These are phyloP conservation scores for Thelonectria rubi DNA, from an alignment of 2,329 filamentous ascomycete species.

Conservation along the genomic window DNA sequence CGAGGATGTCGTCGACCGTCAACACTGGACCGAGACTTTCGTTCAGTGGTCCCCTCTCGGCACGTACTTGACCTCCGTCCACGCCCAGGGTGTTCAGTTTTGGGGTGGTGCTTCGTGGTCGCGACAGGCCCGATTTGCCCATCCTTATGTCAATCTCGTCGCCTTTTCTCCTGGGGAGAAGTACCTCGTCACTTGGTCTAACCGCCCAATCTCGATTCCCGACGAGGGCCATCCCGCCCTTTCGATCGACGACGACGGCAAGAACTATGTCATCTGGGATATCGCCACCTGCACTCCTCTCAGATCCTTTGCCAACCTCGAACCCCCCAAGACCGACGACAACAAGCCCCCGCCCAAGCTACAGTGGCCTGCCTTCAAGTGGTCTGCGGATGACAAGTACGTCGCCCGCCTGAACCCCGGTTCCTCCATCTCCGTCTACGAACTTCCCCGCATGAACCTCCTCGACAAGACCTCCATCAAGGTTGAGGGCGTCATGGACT, in stretches of 20 bases:
- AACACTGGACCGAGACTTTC: slow-evolving; percentile 98
- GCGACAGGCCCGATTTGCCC: slow-evolving; percentile 90
- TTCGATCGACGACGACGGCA: slow-evolving; percentile 92
- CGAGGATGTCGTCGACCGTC: slow-evolving; percentile 88
- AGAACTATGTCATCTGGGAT: slow-evolving; percentile 99
- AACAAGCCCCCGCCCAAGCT: slow-evolving; percentile 82
- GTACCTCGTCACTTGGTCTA: slow-evolving; percentile 97
- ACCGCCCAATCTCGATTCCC: slow-evolving; percentile 89
- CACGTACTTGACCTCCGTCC: slow-evolving; percentile 93
- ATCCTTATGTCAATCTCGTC: slow-evolving; percentile 94
- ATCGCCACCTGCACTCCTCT: slow-evolving; percentile 88
- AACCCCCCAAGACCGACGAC: slow-evolving; percentile 69
- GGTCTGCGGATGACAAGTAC: slow-evolving; percentile 97
- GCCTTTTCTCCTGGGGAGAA: slow-evolving; percentile 95
- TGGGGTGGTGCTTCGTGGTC: slow-evolving; percentile 94
- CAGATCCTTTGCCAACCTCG: slow-evolving; percentile 91
- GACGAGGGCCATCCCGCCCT: slow-evolving; percentile 87
- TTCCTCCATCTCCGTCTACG: slow-evolving; percentile 90
- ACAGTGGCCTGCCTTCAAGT: slow-evolving; percentile 99
- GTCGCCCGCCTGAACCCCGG: slow-evolving; percentile 90
- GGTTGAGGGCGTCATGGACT: slow-evolving; percentile 96
- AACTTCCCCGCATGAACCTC: slow-evolving; percentile 87
- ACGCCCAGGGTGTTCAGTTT: slow-evolving; percentile 94
- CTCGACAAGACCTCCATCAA: slow-evolving; percentile 93
- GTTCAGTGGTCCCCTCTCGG: slow-evolving; percentile 97